phyloP scores from a whole-genome alignment of 805 yeast species.

The Candida ulmi region DNA sequence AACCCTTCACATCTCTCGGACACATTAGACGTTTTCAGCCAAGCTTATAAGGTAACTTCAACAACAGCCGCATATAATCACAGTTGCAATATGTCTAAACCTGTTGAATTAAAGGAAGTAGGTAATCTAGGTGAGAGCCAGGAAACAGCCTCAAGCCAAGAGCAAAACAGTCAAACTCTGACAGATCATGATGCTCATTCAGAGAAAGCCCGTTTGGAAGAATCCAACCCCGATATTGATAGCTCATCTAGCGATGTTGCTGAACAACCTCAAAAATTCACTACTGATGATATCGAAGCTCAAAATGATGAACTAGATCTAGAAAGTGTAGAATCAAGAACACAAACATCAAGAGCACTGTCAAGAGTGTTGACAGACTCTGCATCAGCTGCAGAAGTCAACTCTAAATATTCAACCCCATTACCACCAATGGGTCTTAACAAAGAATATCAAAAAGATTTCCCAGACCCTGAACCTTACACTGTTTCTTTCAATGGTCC shows the following conservation, averaged over 20 bases:
- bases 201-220: too few species aligned
- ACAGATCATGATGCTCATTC: too few species aligned
- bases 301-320: background rate
- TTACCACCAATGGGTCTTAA: slow-evolving; percentile 64
- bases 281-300: background rate
- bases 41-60: too few species aligned
- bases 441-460: slow-evolving; percentile 35
- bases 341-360: slow-evolving; percentile 26
- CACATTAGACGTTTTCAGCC: too few species aligned
- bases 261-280: background rate
- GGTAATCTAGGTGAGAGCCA: too few species aligned
- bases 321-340: slow-evolving; percentile 6
- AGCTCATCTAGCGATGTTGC: background rate
- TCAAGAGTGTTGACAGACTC: slow-evolving; percentile 39
- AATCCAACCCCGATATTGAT: background rate
- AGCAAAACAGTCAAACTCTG: too few species aligned
- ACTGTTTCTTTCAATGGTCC: slow-evolving; percentile 74
- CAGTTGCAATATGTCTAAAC: too few species aligned
- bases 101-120: too few species aligned
- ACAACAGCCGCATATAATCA: too few species aligned
- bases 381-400: slow-evolving; percentile 21
- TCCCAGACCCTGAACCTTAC: slow-evolving; percentile 62
- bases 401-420: slow-evolving; percentile 28
- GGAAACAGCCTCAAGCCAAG: too few species aligned
- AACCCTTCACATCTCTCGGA: too few species aligned